A percentile compares a stretch with the other conserved stretches of the same genome.
phyloP scores from a whole-genome alignment of 805 yeast species.

The Saturnispora serradocipensis region DNA sequence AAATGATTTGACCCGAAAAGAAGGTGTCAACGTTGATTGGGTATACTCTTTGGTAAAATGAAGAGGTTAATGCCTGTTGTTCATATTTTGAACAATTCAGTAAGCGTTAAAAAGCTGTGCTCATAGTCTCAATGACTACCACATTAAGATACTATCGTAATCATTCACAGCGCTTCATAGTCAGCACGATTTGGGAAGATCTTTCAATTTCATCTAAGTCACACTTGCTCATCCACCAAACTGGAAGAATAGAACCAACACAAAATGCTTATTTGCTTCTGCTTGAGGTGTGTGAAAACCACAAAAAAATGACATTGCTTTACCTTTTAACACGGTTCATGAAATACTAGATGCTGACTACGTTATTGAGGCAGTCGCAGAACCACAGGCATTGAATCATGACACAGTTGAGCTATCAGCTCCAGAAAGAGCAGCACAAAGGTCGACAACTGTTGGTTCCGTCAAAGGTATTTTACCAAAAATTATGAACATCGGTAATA shows the following conservation, averaged over 20 bases:
- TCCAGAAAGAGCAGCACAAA: not conserved
- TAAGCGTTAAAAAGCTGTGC: too few species aligned
- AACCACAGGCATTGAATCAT: not conserved
- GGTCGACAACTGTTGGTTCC: slow-evolving; percentile 4
- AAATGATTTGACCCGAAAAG: too few species aligned
- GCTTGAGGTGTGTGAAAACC: slow-evolving; percentile 6
- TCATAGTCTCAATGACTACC: too few species aligned
- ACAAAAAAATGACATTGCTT: not conserved
- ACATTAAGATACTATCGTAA: too few species aligned
- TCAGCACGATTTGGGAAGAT: too few species aligned
- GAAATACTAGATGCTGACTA: not conserved
- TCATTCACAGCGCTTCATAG: too few species aligned
- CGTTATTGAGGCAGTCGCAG: not conserved
- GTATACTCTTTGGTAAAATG: too few species aligned
- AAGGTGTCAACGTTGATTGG: too few species aligned
- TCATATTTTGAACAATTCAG: too few species aligned
- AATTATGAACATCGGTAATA: slow-evolving; percentile 8
- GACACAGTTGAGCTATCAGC: not conserved
- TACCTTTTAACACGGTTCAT: not conserved
- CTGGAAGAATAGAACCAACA: slow-evolving; percentile 12
- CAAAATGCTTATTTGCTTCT: slow-evolving; percentile 8
- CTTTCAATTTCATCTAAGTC: too few species aligned
- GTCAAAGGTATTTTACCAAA: slow-evolving; percentile 1
- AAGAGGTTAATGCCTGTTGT: too few species aligned
- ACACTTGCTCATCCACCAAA: too few species aligned